Conservation (phyloP, 2,329 filamentous ascomycete species). For the Hypoxylon sp. region DNA sequence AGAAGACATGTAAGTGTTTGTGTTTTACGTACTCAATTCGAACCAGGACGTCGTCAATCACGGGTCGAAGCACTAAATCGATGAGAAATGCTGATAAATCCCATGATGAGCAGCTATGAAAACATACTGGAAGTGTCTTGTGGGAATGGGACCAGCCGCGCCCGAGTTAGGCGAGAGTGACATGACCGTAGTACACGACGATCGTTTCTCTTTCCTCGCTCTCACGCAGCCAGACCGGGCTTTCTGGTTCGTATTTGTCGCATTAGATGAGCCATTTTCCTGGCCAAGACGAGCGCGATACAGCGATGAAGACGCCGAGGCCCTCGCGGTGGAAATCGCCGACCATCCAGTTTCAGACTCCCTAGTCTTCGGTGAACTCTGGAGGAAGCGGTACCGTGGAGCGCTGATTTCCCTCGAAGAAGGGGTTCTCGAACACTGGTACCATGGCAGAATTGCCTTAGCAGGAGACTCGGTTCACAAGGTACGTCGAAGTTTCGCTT, state of each 20-base stretch:
- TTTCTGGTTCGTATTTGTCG: constrained; percentile 50
- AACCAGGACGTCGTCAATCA: background rate
- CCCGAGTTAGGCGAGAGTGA: constrained; percentile 33
- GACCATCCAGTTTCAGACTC: constrained; percentile 50
- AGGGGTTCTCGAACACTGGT: constrained; percentile 55
- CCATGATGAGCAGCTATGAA: constrained; percentile 28
- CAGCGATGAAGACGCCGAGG: constrained; percentile 54
- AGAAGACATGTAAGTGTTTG: constrained; percentile 42
- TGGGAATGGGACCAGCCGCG: constrained; percentile 18
- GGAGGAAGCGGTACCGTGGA: constrained; percentile 47
- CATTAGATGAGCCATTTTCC: constrained; percentile 41
- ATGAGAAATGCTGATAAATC: background rate
- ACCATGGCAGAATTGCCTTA: constrained; percentile 55
- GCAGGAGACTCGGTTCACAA: constrained; percentile 59
- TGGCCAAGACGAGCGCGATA: constrained; percentile 50
- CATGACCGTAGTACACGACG: constrained; percentile 32
- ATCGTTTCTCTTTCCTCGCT: constrained; percentile 13
- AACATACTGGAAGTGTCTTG: constrained; percentile 37
- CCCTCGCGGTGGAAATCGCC: constrained; percentile 48
- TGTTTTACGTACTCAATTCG: background rate
- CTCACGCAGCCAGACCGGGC: constrained; percentile 23
- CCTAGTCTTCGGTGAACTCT: constrained; percentile 56
- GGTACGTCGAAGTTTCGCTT: constrained; percentile 39
- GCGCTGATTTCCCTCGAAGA: constrained; percentile 53
- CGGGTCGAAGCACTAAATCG: background rate